Percentiles rank a stretch among this genome's conserved stretches.
phyloP scores from a whole-genome alignment of 164 flowering plant species.

The Magnolia officinalis region DNA sequence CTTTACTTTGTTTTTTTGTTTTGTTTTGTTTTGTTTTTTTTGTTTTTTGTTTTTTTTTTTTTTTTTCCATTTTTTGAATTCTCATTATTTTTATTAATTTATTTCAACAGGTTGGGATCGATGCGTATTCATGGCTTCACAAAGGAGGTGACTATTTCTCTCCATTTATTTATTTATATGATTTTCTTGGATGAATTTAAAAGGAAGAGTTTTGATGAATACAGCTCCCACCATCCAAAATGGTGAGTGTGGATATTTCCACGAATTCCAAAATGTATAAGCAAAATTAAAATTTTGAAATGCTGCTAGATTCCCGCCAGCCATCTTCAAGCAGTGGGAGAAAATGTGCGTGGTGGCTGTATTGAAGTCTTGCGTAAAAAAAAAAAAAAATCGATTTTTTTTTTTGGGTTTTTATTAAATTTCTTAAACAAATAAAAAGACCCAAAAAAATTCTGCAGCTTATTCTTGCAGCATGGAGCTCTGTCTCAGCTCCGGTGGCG shows the following conservation, averaged over 20 bases:
- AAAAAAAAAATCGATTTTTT: not conserved
- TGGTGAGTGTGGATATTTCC: not conserved
- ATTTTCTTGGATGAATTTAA: not conserved
- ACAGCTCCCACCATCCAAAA: not conserved
- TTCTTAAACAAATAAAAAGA: not conserved
- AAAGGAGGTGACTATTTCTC: slow-evolving; percentile 63
- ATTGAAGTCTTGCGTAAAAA: too few relatives aligned
- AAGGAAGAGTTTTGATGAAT: not conserved
- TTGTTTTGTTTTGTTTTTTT: not conserved
- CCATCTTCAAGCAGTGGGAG: not conserved
- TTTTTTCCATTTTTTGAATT: not conserved
- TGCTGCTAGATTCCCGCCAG: not conserved
- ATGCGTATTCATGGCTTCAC: slow-evolving; percentile 92
- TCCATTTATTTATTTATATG: too few relatives aligned
- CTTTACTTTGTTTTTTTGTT: not conserved
- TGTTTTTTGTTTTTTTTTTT: not conserved
- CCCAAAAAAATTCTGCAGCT: slow-evolving; percentile 32
- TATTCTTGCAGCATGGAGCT: slow-evolving; percentile 94
- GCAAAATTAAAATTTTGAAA: not conserved
- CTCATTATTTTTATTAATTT: not conserved
- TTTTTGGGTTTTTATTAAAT: not conserved
- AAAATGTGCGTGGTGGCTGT: not conserved
- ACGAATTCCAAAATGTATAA: not conserved
- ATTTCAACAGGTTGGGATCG: slow-evolving; percentile 69
- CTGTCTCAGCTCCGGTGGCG: slow-evolving; percentile 42